Evolutionary conservation across 1,284 basidiomycete species (phyloP), one percentile per base, ranked within the genome.

Genomic region (Caloboletus firmus): DNA sequence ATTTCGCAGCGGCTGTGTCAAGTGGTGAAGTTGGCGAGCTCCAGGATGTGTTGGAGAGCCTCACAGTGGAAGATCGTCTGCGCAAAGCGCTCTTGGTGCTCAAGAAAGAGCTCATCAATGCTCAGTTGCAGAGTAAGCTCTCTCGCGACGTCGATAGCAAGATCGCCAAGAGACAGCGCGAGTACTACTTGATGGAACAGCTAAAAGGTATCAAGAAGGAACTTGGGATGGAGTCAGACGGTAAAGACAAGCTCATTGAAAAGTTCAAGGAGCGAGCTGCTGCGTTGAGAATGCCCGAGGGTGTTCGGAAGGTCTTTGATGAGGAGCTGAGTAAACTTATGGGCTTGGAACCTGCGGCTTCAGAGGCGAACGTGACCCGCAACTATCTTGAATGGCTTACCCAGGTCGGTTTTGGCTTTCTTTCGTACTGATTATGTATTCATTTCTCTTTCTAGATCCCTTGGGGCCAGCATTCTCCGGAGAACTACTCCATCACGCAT

Each of bases 161-260:
- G 79, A 98, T 99, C 58, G 94, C 94, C 46, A 98, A 98, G 74
- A 82, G 95, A 15, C 96, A 99, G 71, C 80, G 95, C 56, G 97
- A 99, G 76, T 98, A 97, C 70, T 98, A 97, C 73, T 79, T 99
- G 55, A 95, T 94, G 91, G 97, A 99, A 73, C 97, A 99, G 75
- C 83, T 99, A 58, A 98, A 97, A 74, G 95, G 93, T 2, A 99
- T 99, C 76, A 98, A 99, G 80, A 97, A 96, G 78, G 97, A 98
- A 74, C 81, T 99, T 8, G 96, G 96, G 5, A 93, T 98, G 84
- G 94, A 96, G 74, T 89, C 87, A 32, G 96, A 99, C 65, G 96
- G 96, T 37, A 98, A 98, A 78, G 96, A 98, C 76, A 97, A 95
- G 75, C 77, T 98, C 57, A 90, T 98, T 47, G 93, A 97, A 71